Evolutionary conservation across 805 yeast species (phyloP).

Genomic region (Yamadazyma tumulicola): DNA sequence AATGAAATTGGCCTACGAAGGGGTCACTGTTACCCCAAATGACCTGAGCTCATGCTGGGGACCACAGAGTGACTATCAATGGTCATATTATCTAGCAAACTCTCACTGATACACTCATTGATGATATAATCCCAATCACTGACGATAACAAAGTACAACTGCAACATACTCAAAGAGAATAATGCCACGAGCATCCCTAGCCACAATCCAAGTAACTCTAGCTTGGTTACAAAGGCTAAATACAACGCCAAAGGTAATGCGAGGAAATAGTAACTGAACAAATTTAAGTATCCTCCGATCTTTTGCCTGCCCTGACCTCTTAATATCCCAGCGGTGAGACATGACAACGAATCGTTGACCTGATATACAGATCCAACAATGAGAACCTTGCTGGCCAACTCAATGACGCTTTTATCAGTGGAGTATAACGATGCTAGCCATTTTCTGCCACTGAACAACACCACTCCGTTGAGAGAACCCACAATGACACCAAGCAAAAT

Average conservation of each 20-base stretch:
- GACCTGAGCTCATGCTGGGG: constrained; percentile 26
- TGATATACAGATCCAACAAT: constrained; percentile 51
- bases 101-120: constrained; percentile 40
- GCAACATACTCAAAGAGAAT: constrained; percentile 33
- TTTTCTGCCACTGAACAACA: constrained; percentile 35
- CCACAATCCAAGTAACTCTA: constrained; percentile 48
- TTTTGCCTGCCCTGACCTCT: constrained; percentile 59
- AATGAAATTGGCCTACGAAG: no score
- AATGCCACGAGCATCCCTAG: constrained; percentile 45
- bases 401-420: constrained; percentile 33
- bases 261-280: constrained; percentile 45
- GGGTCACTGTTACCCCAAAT: constrained; percentile 11
- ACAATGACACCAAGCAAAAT: constrained; percentile 26
- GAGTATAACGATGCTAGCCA: constrained; percentile 41
- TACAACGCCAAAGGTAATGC: constrained; percentile 48
- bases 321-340: constrained; percentile 51
- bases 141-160: constrained; percentile 38
- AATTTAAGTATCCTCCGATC: constrained; percentile 51
- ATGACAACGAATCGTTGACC: constrained; percentile 46
- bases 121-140: constrained; percentile 45
- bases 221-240: constrained; percentile 38
- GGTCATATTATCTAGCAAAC: constrained; percentile 29
- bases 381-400: constrained; percentile 37
- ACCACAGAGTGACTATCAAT: constrained; percentile 30
- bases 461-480: constrained; percentile 36